Percentiles rank a stretch among this genome's conserved stretches.
phyloP scores from a whole-genome alignment of 176 grass and related monocot species.

The Areca catechu region DNA sequence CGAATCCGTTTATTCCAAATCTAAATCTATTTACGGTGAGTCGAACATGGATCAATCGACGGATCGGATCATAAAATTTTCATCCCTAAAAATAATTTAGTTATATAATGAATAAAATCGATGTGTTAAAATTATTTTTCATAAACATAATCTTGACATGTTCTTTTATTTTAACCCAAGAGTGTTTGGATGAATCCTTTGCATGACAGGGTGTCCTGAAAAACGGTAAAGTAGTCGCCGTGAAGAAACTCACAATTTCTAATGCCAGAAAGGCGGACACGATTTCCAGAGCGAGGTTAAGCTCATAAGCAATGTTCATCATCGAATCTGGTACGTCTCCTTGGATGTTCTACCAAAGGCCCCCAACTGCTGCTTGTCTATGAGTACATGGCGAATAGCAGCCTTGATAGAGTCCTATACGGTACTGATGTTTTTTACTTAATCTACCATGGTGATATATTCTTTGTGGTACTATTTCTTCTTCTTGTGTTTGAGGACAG shows the following conservation, averaged over 20 bases:
- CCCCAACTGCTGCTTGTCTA: slow-evolving; percentile 49
- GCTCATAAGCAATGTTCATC: slow-evolving; percentile 86
- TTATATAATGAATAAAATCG: no score
- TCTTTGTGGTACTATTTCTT: no score
- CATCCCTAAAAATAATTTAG: no score
- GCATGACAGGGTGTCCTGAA: slow-evolving; percentile 50
- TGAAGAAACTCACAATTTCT: slow-evolving; percentile 50
- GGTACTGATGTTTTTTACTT: slow-evolving; percentile 6
- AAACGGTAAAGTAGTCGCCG: slow-evolving; percentile 74
- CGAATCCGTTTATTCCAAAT: no score
- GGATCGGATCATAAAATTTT: no score
- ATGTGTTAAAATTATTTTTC: no score
- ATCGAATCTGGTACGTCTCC: slow-evolving; percentile 66
- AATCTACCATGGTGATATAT: no score
- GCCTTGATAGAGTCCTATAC: slow-evolving; percentile 79
- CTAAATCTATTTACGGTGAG: no score
- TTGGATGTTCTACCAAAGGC: slow-evolving; percentile 69
- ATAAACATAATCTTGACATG: no score
- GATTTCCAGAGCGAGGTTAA: slow-evolving; percentile 77
- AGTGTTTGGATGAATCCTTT: neutral
- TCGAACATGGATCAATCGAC: no score
- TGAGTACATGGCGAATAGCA: slow-evolving; percentile 77
- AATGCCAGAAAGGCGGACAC: slow-evolving; percentile 40
- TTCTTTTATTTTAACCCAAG: no score
- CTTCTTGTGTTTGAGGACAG: no score